Evolutionary conservation across 2,329 filamentous ascomycete genomes (phyloP), one percentile per base, ranked within the genome.

Genomic region (Tolypocladium tundrense): DNA sequence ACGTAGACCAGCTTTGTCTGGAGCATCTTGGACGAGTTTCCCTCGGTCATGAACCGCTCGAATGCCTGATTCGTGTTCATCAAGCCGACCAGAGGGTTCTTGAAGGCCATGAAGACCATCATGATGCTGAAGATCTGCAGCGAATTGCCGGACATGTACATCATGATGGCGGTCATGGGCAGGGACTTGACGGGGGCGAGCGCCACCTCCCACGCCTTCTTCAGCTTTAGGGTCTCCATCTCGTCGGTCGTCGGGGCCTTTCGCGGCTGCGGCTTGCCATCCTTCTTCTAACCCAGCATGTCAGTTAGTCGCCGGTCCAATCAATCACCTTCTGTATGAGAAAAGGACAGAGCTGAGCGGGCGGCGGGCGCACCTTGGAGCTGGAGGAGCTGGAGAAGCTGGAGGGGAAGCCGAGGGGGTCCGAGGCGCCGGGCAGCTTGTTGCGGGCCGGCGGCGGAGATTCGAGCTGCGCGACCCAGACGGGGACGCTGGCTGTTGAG

Each of bases 71-170:
- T 91, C 53, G 93, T 93, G 64, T 79, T 84, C 60, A 96, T 75
- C 52, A 97, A 77, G 40, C 92, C 94, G 73, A 90, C 84, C 60
- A 99, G 82, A 11, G 94, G 94, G 64, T 90, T 95, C 80, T 97
- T 97, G 82, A 99, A 99, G 52, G 96, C 87, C 88, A 97, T 97
- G 68, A 93, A 92, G 21, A 97, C 93, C 92, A 97, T 99, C 91
- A 97, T 97, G 75, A 99, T 97, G 75, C 89, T 95, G 79, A 99
- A 99, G 64, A 99, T 97, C 72, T 99, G 94, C 53, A 99, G 84
- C 61, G 90, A 91, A 77, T 97, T 99, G 68, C 94, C 94, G 39
- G 93, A 95, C 94, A 99, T 99, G 82, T 99, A 99, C 91, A 97
- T 97, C 87, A 97, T 97, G 72, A 99, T 93, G 62, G 88, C 92